phyloP scores from a whole-genome alignment of 1,139 yeast species.

The Candida mesenterica region DNA sequence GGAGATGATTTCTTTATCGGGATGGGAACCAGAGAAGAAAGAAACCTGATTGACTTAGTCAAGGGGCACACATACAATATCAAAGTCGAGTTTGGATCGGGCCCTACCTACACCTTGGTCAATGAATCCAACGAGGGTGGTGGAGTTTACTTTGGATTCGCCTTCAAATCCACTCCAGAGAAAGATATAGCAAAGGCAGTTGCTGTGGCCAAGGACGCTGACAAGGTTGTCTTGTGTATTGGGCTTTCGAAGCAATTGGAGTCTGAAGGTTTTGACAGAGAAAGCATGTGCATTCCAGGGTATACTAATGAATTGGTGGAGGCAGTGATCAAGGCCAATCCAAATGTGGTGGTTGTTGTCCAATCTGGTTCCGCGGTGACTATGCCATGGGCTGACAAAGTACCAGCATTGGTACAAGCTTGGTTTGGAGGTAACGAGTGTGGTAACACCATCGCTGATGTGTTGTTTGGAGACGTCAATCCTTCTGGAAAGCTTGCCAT shows the following conservation, averaged over 20 bases:
- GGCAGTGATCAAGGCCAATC: constrained; percentile 47
- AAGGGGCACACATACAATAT: constrained; percentile 45
- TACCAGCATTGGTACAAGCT: constrained; percentile 50
- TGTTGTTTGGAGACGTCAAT: constrained; percentile 28
- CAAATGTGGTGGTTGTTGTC: constrained; percentile 52
- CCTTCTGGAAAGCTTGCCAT: constrained; percentile 27
- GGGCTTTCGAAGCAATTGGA: constrained; percentile 50
- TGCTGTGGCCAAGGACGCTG: constrained; percentile 44
- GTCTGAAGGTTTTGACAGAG: constrained; percentile 22
- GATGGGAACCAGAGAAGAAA: constrained; percentile 52
- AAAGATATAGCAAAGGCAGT: constrained; percentile 38
- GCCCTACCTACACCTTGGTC: constrained; percentile 38
- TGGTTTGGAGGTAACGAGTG: constrained; percentile 39
- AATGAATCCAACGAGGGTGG: constrained; percentile 23
- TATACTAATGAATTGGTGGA: constrained; percentile 45
- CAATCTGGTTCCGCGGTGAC: constrained; percentile 65
- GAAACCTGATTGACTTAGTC: constrained; percentile 33
- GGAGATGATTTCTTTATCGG: constrained; percentile 49
- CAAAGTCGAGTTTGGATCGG: constrained; percentile 52
- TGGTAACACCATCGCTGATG: constrained; percentile 30
- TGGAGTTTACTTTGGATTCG: constrained; percentile 33
- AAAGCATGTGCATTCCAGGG: constrained; percentile 29
- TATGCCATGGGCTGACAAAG: constrained; percentile 54
- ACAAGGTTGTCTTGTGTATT: constrained; percentile 44
- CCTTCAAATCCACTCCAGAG: constrained; percentile 21